These are phyloP conservation scores for Vinca major DNA, from an alignment of 305 asterid species.

Conservation along the genomic window DNA sequence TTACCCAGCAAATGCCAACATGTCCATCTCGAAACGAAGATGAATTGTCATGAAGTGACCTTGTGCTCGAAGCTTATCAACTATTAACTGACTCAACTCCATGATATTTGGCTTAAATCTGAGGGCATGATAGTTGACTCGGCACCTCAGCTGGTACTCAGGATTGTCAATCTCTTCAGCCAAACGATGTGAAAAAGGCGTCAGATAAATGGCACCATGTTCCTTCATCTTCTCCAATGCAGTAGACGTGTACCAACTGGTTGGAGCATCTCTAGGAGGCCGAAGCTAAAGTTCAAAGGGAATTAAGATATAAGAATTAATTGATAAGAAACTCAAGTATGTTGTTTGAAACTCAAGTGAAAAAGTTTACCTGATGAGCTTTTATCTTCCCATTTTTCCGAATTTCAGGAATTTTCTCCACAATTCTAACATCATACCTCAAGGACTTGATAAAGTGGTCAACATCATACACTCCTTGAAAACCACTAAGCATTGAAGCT, in stretches of 20 bases:
- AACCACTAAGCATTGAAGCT: conserved; percentile 50
- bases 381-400: conserved; percentile 79
- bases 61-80: conserved; percentile 69
- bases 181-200: conserved; percentile 93
- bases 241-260: conserved; percentile 78
- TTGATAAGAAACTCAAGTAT: conserved; percentile 10
- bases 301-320: conserved; percentile 10
- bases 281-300: conserved; percentile 38
- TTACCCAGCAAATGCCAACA: conserved; percentile 98
- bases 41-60: conserved; percentile 96
- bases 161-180: conserved; percentile 88
- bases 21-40: conserved; percentile 98
- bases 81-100: conserved; percentile 79
- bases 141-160: conserved; percentile 89
- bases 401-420: conserved; percentile 78
- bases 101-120: conserved; percentile 80
- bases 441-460: conserved; percentile 79
- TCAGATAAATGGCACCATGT: conserved; percentile 89
- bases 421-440: conserved; percentile 75
- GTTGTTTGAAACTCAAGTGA: conserved; percentile 15
- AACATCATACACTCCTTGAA: conserved; percentile 85
- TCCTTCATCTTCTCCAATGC: conserved; percentile 86
- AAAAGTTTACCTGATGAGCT: conserved; percentile 57
- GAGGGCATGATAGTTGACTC: conserved; percentile 94
- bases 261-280: conserved; percentile 94